Conservation (phyloP, 2,329 filamentous ascomycete genomes). For the Diplodia corticola region DNA sequence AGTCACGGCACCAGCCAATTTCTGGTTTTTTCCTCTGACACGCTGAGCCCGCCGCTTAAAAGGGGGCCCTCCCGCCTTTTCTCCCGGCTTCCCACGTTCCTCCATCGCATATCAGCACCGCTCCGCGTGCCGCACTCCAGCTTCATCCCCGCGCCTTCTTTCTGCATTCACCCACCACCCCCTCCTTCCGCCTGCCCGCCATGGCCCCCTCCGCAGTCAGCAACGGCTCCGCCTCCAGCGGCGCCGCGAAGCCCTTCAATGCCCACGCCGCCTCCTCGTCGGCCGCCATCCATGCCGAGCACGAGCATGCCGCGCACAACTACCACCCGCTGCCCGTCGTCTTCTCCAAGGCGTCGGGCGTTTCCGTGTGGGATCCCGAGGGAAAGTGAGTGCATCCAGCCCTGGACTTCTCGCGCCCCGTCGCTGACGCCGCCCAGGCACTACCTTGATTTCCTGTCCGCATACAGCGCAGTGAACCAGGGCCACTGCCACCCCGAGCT, state of each 20-base stretch:
- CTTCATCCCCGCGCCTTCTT: constrained; percentile 3
- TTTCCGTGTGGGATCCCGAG: constrained; percentile 95
- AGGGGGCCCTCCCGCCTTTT: constrained; percentile 2
- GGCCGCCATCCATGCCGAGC: constrained; percentile 76
- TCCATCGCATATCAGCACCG: constrained; percentile 7
- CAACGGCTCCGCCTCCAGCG: constrained; percentile 31
- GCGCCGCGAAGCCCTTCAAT: constrained; percentile 2
- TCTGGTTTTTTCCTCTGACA: constrained; percentile 10
- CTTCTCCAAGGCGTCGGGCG: constrained; percentile 67
- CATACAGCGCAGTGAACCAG: constrained; percentile 97
- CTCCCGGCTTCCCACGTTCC: background rate
- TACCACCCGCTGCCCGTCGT: constrained; percentile 97
- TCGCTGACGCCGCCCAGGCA: constrained; percentile 45
- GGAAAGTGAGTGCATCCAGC: constrained; percentile 46
- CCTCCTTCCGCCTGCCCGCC: background rate
- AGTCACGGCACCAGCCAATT: constrained; percentile 17
- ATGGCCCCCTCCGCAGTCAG: constrained; percentile 26
- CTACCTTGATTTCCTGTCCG: constrained; percentile 97
- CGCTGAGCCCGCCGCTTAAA: background rate
- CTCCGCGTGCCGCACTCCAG: background rate
- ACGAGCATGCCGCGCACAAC: constrained; percentile 91
- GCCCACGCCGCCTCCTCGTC: constrained; percentile 78
- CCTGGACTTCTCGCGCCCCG: background rate
- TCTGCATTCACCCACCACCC: background rate
- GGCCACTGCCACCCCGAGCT: constrained; percentile 97